Evolutionary conservation across 2,329 filamentous ascomycete species (phyloP).

Genomic region (Trichoderma atroviride): DNA sequence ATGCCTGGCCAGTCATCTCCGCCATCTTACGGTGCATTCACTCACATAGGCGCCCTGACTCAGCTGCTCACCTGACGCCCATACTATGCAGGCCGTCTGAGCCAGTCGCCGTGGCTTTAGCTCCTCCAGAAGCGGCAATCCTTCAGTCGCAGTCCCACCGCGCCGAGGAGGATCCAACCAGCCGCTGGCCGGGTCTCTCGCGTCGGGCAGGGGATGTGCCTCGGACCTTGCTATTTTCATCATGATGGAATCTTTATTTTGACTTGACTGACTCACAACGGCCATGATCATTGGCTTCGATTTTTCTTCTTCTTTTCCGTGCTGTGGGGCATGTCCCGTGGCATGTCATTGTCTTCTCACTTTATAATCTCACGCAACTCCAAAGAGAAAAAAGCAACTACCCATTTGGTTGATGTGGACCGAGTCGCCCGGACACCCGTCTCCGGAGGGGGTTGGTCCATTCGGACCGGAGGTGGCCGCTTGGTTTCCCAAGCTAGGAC

Average conservation of each 20-base stretch:
- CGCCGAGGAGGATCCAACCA: background rate
- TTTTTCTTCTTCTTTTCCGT: background rate
- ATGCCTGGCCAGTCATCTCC: constrained; percentile 9
- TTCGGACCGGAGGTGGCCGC: constrained; percentile 6
- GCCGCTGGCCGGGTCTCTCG: background rate
- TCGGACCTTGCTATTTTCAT: constrained; percentile 4
- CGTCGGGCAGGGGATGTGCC: background rate
- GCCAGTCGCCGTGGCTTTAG: constrained; percentile 5
- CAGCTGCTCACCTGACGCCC: constrained; percentile 31
- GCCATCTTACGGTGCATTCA: constrained; percentile 13
- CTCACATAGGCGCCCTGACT: constrained; percentile 23
- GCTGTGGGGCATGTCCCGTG: background rate
- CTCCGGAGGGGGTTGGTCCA: constrained; percentile 16
- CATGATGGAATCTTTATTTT: background rate
- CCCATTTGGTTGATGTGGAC: constrained; percentile 18
- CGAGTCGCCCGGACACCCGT: constrained; percentile 15
- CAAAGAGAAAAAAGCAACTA: background rate
- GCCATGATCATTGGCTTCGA: background rate
- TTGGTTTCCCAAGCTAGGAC: background rate
- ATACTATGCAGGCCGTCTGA: constrained; percentile 27
- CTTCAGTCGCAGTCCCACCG: constrained; percentile 13
- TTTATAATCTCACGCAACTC: constrained; percentile 4
- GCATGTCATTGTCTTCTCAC: constrained; percentile 17
- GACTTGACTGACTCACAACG: background rate
- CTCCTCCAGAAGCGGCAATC: constrained; percentile 15